phyloP scores from a whole-genome alignment of 2,329 filamentous ascomycete species.

The Venturia effusa region DNA sequence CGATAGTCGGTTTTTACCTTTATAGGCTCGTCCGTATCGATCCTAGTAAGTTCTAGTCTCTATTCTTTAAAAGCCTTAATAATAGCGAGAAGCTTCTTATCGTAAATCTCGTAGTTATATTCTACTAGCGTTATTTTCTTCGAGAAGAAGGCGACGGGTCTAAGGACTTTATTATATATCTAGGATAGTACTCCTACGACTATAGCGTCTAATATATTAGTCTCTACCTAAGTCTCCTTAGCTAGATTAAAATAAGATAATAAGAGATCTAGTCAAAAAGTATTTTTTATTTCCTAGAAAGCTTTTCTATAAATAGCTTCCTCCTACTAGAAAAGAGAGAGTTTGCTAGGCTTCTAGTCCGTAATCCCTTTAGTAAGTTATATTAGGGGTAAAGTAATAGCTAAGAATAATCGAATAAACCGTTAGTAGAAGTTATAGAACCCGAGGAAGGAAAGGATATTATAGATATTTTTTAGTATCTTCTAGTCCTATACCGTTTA shows the following conservation, averaged over 20 bases:
- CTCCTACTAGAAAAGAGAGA: not conserved
- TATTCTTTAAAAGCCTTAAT: too few species aligned
- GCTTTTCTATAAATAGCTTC: not conserved
- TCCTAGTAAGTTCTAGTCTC: too few species aligned
- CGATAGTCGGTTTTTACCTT: too few species aligned
- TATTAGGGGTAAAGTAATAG: slow-evolving; percentile 14
- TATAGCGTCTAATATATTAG: slow-evolving; percentile 18
- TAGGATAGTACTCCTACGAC: slow-evolving; percentile 12
- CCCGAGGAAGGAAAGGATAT: too few species aligned
- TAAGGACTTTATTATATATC: slow-evolving; percentile 12
- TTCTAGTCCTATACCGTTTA: slow-evolving; percentile 15
- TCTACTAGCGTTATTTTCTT: slow-evolving; percentile 16
- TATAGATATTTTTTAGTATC: too few species aligned
- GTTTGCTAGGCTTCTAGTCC: not conserved
- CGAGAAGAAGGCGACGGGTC: slow-evolving; percentile 16
- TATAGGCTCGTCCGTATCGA: too few species aligned
- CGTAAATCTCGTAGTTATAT: too few species aligned
- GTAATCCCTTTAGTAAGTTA: slow-evolving; percentile 11
- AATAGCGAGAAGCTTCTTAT: too few species aligned
- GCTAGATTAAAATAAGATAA: slow-evolving; percentile 16
- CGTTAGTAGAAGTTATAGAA: too few species aligned
- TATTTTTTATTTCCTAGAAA: slow-evolving; percentile 12
- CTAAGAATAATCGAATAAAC: slow-evolving; percentile 18
- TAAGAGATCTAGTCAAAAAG: slow-evolving; percentile 14
- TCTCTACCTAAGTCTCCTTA: slow-evolving; percentile 13